Base-by-base conservation (phyloP, 345 rosid genomes). In the Salix viminalis region DNA sequence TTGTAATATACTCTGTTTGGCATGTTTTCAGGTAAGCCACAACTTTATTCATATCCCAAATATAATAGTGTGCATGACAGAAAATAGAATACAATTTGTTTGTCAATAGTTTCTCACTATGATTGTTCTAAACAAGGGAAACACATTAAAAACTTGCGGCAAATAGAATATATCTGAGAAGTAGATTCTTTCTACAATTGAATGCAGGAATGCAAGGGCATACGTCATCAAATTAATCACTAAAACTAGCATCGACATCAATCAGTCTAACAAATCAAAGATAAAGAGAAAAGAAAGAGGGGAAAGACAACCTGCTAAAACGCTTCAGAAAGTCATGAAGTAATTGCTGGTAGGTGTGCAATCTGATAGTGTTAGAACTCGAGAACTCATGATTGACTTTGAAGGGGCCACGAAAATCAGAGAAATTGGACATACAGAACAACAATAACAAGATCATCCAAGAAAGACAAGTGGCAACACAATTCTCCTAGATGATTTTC, bases 341-440 rank as follows among this genome's bases (percentile, higher is more conserved):
- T 68, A 76, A 54, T 58, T 42, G 73, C 6, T 0, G 42, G 64
- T 44, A 67, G 67, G 70, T 65, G 13, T n/a, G 80, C 67, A 46
- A 61, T 37, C 13, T 39, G 34, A 73, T 4, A 52, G 58, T 19
- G 23, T 42, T 71, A 1, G 71, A 64, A 75, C 24, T 80, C 56
- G 75, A 73, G 62, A 69, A 64, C 24, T 28, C 15, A 69, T 52
- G 37, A 19, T 62, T 74, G 74, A 77, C 54, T 39, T 24, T 73
- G 83, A 34, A 66, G 24, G 69, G 79, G 71, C 28, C 12, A 32
- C 58, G 77, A 56, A 78, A 67, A 80, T 69, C 58, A 44, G 80
- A 76, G 50, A 62, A 56, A 69, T 16, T 70, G 65, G 75, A 70
- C 15, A 66, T 65, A 58, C 65, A 41, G 70, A 80, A 42, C 72